phyloP scores from a whole-genome alignment of 768 basidiomycete species.

The Pleurotus giganteus region DNA sequence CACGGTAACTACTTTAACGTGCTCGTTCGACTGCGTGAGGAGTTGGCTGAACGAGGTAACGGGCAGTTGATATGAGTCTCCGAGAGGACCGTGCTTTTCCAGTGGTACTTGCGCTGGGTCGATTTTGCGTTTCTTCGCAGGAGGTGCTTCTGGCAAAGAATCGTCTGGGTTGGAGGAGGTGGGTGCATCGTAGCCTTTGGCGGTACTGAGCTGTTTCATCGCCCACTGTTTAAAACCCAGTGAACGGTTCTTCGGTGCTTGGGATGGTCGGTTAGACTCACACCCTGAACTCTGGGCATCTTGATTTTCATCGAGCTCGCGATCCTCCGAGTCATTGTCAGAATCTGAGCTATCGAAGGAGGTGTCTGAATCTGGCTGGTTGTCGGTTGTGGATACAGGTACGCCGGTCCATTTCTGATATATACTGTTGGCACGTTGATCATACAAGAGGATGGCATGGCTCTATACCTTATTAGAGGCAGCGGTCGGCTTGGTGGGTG shows the following conservation, averaged over 20 bases:
- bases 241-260: slow-evolving; percentile 35
- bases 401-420: slow-evolving; percentile 51
- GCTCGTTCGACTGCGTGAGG: slow-evolving; percentile 17
- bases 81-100: slow-evolving; percentile 77
- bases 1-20: slow-evolving; percentile 49
- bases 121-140: slow-evolving; percentile 50
- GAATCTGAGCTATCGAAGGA: slow-evolving; percentile 83
- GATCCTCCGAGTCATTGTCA: slow-evolving; percentile 47
- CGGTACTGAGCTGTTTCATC: slow-evolving; percentile 62
- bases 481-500: slow-evolving; percentile 45
- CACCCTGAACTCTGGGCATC: slow-evolving; percentile 17
- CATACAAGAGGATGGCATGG: too few species aligned
- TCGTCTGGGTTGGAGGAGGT: slow-evolving; percentile 17
- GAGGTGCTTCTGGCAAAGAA: slow-evolving; percentile 18
- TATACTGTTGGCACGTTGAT: slow-evolving; percentile 26
- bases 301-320: slow-evolving; percentile 15
- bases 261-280: too few species aligned
- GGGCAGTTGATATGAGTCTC: slow-evolving; percentile 68
- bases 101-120: slow-evolving; percentile 19
- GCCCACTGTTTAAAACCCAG: slow-evolving; percentile 90
- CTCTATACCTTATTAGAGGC: slow-evolving; percentile 29
- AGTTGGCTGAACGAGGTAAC: slow-evolving; percentile 59
- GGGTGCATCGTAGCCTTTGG: slow-evolving; percentile 34
- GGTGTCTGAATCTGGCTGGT: slow-evolving; percentile 48
- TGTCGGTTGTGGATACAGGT: slow-evolving; percentile 17